Conservation (phyloP, 352 stramenopile genomes). For the Phytophthora ramorum region DNA sequence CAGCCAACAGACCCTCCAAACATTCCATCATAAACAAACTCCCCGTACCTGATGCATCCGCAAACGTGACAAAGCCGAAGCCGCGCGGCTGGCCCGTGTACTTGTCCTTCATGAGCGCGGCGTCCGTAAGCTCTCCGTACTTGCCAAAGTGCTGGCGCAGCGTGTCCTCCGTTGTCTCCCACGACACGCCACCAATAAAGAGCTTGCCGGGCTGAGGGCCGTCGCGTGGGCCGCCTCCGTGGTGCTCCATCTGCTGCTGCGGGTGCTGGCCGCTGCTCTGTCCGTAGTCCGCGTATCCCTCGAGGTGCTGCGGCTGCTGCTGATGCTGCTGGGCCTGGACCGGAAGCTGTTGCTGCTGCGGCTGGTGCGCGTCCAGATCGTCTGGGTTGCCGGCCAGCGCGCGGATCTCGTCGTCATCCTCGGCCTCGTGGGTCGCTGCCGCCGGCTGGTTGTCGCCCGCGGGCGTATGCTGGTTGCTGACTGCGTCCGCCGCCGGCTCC, state of each 20-base stretch:
- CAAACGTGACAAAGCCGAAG: conserved; percentile 95
- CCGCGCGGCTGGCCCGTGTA: conserved; percentile 92
- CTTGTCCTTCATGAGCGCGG: conserved; percentile 94
- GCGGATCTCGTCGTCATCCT: conserved; percentile 79
- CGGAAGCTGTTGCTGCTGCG: conserved; percentile 16
- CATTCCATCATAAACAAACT: conserved; percentile 2
- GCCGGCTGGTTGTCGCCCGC: conserved; percentile 13
- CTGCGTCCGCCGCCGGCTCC: conserved; percentile 46
- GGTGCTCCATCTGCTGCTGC: conserved; percentile 55
- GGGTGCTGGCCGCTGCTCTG: conserved; percentile 50
- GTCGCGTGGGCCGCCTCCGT: conserved; percentile 33
- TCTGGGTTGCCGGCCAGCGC: conserved; percentile 70
- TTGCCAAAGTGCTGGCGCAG: conserved; percentile 90
- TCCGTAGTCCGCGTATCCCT: conserved; percentile 37
- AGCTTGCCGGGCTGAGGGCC: conserved; percentile 78
- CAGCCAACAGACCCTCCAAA: conserved; percentile 19
- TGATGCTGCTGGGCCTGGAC: conserved; percentile 12
- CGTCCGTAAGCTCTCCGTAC: conserved; percentile 88
- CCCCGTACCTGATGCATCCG: conserved; percentile 80
- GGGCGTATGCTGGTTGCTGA: conserved; percentile 12
- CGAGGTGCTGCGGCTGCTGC: conserved; percentile 29
- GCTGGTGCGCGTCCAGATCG: conserved; percentile 37
- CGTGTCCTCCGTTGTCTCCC: conserved; percentile 94
- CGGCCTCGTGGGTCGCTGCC: conserved; percentile 16
- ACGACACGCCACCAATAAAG: conserved; percentile 92